phyloP scores from a whole-genome alignment of 2,329 filamentous ascomycete genomes.

The Ophiocordyceps polyrhachis-furcata region DNA sequence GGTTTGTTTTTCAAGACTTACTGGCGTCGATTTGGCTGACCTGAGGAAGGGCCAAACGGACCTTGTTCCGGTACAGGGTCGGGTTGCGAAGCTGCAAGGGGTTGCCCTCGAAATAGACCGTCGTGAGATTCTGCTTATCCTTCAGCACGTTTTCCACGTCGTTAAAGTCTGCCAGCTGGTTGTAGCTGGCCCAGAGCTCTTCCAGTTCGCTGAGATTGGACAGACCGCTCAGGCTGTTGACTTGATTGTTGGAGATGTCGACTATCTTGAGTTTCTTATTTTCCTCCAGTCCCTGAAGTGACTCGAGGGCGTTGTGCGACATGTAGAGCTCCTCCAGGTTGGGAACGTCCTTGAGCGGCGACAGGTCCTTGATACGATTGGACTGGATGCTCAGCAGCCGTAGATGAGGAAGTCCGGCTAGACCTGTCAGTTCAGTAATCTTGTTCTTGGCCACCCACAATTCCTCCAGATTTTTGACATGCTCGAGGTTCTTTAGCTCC shows the following conservation, averaged over 20 bases:
- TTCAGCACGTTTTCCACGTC: conserved; percentile 64
- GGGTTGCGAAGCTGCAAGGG: conserved; percentile 63
- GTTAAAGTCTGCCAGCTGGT: conserved; percentile 57
- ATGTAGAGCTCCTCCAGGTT: conserved; percentile 87
- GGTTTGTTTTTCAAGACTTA: conserved; percentile 32
- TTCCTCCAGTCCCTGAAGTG: conserved; percentile 52
- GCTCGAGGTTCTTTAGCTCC: conserved; percentile 71
- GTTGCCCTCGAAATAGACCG: conserved; percentile 94
- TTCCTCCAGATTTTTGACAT: conserved; percentile 60
- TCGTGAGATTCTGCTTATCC: conserved; percentile 64
- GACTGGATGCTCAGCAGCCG: conserved; percentile 87
- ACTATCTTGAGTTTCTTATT: conserved; percentile 54
- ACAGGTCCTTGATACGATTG: conserved; percentile 69
- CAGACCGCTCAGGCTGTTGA: conserved; percentile 57
- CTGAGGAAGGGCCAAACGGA: conserved; percentile 70
- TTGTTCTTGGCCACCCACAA: conserved; percentile 96
- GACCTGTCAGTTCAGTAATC: conserved; percentile 64
- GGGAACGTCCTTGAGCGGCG: conserved; percentile 53
- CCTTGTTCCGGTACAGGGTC: conserved; percentile 88
- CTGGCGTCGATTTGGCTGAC: conserved; percentile 91
- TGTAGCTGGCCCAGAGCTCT: conserved; percentile 90
- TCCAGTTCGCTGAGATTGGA: conserved; percentile 52
- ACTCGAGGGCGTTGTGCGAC: conserved; percentile 77
- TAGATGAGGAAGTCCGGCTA: conserved; percentile 58
- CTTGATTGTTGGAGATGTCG: conserved; percentile 78